Conservation (phyloP, 768 basidiomycete species). For the Amanita jacksonii region DNA sequence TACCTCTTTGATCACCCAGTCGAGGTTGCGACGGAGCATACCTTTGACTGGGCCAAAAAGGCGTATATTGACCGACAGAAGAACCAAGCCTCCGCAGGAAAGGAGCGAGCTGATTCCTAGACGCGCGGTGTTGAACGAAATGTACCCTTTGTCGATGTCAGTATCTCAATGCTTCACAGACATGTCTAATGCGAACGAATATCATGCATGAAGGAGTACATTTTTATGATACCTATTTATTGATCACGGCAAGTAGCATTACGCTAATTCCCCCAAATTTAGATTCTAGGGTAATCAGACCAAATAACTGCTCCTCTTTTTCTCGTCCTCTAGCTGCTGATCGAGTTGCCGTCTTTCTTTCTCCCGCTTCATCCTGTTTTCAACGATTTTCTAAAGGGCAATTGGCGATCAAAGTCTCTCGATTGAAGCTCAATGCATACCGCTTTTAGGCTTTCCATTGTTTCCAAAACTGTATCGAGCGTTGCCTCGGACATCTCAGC, state of each 20-base stretch:
- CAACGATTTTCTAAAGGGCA: conserved; percentile 34
- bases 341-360: conserved; percentile 26
- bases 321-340: conserved; percentile 16
- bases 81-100: not conserved
- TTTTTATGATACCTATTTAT: too few species aligned
- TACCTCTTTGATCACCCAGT: conserved; percentile 77
- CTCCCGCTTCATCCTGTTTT: conserved; percentile 43
- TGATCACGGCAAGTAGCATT: too few species aligned
- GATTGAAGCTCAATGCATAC: conserved; percentile 27
- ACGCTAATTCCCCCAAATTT: too few species aligned
- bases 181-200: too few species aligned
- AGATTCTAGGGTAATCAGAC: not conserved
- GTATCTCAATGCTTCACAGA: too few species aligned
- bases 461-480: conserved; percentile 48
- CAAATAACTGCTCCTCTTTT: not conserved
- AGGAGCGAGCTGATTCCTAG: not conserved
- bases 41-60: conserved; percentile 62
- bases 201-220: too few species aligned
- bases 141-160: too few species aligned
- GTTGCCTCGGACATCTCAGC: conserved; percentile 59
- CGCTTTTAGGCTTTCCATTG: conserved; percentile 48
- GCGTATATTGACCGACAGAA: conserved; percentile 35
- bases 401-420: conserved; percentile 17
- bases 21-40: conserved; percentile 55
- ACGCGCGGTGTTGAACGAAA: not conserved